Evolutionary conservation across 148 eudicot genomes (phyloP).

Genomic region (Rhododendron simsii): DNA sequence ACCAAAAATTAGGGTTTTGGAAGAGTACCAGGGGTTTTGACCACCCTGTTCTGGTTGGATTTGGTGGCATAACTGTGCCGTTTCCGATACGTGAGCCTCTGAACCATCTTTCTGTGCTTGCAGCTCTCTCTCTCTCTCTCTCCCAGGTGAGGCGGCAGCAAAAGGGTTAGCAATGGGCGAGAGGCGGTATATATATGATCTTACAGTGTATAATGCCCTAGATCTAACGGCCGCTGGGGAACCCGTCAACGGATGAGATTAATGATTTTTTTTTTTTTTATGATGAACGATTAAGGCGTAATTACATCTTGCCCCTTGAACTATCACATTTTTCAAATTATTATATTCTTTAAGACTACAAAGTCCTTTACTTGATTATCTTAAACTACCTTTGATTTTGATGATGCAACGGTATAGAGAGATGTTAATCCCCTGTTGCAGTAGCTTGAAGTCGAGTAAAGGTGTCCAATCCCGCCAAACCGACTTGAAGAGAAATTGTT

Average conservation of each 20-base stretch:
- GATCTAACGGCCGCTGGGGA: conserved; percentile 1
- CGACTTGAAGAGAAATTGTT: no score
- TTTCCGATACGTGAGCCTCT: conserved; percentile 38
- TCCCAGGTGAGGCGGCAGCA: not conserved
- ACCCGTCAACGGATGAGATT: not conserved
- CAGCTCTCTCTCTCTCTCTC: not conserved
- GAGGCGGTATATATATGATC: not conserved
- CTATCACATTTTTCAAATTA: not conserved
- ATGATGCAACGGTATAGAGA: not conserved
- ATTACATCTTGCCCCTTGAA: not conserved
- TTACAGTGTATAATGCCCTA: not conserved
- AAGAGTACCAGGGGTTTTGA: conserved; percentile 41
- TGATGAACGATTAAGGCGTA: not conserved
- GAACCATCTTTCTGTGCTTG: conserved; percentile 28
- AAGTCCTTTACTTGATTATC: not conserved
- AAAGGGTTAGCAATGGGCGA: not conserved
- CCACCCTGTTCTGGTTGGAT: conserved; percentile 44
- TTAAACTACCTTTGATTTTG: not conserved
- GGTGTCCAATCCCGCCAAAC: no score
- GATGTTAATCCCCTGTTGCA: not conserved
- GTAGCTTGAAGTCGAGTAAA: no score
- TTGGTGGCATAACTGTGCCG: conserved; percentile 54
- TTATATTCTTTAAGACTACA: no score
- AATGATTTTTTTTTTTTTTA: not conserved
- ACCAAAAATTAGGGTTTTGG: not conserved